Percentiles rank a stretch among this genome's conserved stretches.
phyloP scores from a whole-genome alignment of 2,329 filamentous ascomycete genomes.

The Sclerotinia glacialis region DNA sequence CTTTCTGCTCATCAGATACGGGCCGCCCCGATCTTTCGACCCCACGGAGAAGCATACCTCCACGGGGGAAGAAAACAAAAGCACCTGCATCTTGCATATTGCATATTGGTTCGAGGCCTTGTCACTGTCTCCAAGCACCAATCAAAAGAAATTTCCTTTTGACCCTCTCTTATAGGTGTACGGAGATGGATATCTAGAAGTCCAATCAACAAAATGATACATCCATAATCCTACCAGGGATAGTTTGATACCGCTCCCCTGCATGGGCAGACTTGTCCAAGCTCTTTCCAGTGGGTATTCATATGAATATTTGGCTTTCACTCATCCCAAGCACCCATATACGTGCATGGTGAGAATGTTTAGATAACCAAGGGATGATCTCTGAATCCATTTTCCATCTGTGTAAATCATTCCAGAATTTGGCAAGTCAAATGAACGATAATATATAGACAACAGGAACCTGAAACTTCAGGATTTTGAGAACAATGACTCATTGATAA shows the following conservation, averaged over 20 bases:
- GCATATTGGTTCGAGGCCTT: constrained; percentile 2
- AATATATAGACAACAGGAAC: background rate
- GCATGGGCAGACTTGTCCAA: background rate
- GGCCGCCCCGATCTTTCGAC: background rate
- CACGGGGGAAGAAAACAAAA: background rate
- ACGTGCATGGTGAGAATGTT: background rate
- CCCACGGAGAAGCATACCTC: background rate
- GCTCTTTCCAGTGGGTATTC: background rate
- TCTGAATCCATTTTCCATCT: background rate
- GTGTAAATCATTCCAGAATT: background rate
- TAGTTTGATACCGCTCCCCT: background rate
- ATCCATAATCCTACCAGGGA: background rate
- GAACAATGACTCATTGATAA: background rate
- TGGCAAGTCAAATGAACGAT: background rate
- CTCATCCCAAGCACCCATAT: background rate
- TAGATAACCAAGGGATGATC: background rate
- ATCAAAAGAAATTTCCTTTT: background rate
- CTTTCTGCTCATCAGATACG: constrained; percentile 3
- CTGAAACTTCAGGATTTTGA: constrained; percentile 13
- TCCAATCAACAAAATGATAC: background rate
- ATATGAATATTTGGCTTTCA: background rate
- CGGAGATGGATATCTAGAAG: background rate
- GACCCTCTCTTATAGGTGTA: background rate
- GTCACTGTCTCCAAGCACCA: background rate
- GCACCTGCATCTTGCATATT: background rate